Conservation (phyloP, 1,284 basidiomycete genomes). For the Pseudozyma thailandica region DNA sequence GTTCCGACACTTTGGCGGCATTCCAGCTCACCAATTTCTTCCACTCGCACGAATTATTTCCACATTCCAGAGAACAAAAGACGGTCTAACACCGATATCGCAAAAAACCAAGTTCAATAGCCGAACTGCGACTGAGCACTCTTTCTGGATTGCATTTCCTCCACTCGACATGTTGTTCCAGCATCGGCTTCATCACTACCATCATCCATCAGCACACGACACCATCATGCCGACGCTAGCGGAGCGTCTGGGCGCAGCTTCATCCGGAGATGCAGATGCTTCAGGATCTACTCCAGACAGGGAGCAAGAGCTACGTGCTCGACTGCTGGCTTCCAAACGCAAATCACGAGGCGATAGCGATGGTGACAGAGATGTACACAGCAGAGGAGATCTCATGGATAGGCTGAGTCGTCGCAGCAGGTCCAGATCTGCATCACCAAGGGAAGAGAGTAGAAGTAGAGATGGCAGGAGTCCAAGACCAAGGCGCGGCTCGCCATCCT, state of each 20-base stretch:
- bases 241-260: slow-evolving; percentile 17
- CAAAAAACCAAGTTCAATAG: neutral
- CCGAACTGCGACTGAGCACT: slow-evolving; percentile 22
- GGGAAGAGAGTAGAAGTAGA: neutral
- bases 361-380: neutral
- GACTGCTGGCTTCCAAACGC: slow-evolving; percentile 33
- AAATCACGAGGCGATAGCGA: slow-evolving; percentile 5
- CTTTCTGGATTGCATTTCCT: slow-evolving; percentile 14
- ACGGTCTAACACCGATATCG: slow-evolving; percentile 1
- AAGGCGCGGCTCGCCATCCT: slow-evolving; percentile 22
- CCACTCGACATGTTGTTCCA: slow-evolving; percentile 3
- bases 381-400: neutral
- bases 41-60: slow-evolving; percentile 30
- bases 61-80: neutral
- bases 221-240: slow-evolving; percentile 27
- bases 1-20: neutral
- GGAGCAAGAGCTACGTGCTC: slow-evolving; percentile 35
- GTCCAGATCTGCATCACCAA: slow-evolving; percentile 10
- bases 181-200: neutral
- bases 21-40: slow-evolving; percentile 43
- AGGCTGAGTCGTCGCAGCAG: neutral
- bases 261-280: neutral
- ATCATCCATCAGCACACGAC: slow-evolving; percentile 3
- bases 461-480: slow-evolving; percentile 13
- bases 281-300: slow-evolving; percentile 9